A percentile compares a stretch with the other conserved stretches of the same genome.
These are phyloP conservation scores for Candida patagonica DNA, from an alignment of 805 yeast genomes.

Conservation along the genomic window DNA sequence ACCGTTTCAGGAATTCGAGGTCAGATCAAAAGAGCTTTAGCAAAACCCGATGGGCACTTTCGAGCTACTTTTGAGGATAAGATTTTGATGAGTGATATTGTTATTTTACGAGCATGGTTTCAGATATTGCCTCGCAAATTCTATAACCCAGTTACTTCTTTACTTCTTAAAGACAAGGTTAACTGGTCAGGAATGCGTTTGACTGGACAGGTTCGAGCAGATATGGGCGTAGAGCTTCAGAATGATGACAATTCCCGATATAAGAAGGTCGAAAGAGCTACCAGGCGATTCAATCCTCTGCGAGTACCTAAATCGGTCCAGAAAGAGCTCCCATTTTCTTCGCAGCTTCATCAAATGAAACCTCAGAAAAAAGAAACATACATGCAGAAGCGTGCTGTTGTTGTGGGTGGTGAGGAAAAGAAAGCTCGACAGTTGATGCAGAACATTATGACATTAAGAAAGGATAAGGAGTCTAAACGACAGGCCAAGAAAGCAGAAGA, in stretches of 20 bases:
- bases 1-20: slow-evolving; percentile 98
- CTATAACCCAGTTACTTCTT: slow-evolving; percentile 93
- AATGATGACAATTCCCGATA: slow-evolving; percentile 42
- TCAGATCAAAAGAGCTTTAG: slow-evolving; percentile 88
- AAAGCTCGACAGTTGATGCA: slow-evolving; percentile 83
- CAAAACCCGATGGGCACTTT: slow-evolving; percentile 90
- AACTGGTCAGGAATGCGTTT: slow-evolving; percentile 96
- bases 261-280: slow-evolving; percentile 70
- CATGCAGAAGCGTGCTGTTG: slow-evolving; percentile 85
- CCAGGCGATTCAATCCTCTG: slow-evolving; percentile 79
- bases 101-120: slow-evolving; percentile 91
- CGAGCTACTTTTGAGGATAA: slow-evolving; percentile 97
- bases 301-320: slow-evolving; percentile 76
- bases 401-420: slow-evolving; percentile 85
- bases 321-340: slow-evolving; percentile 76
- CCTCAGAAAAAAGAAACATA: slow-evolving; percentile 75
- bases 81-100: slow-evolving; percentile 70
- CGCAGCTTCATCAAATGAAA: slow-evolving; percentile 82
- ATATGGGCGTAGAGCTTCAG: slow-evolving; percentile 55
- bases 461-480: slow-evolving; percentile 75
- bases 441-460: slow-evolving; percentile 74
- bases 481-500: slow-evolving; percentile 63
- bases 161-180: slow-evolving; percentile 62
- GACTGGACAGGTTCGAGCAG: slow-evolving; percentile 90
- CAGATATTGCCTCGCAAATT: slow-evolving; percentile 85